Evolutionary conservation across 352 stramenopile genomes (phyloP), one percentile per base, ranked within the genome.

Genomic region (Phytopythium kandeliae): DNA sequence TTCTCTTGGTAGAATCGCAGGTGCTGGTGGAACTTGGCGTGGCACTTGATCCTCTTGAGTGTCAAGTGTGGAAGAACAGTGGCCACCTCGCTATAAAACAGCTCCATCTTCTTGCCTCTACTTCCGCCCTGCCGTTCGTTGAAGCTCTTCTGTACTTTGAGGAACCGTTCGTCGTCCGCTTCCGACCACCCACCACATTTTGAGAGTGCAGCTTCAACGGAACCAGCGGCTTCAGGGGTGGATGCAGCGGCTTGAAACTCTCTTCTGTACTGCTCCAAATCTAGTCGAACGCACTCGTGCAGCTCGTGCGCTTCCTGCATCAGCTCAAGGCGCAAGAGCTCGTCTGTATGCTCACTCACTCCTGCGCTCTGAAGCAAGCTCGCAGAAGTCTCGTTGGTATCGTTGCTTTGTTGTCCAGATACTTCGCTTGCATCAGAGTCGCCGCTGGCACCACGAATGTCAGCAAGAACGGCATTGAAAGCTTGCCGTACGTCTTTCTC

Each of bases 1-100:
- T 89, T 89, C 6, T 83, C 60, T 13, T 74, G 57, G 37, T 71
- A 70, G 47, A 86, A 89, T 0, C 67, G 67, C 15, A 69, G 44
- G 56, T 82, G 60, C 12, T 79, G 74, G 31, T 89, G 71, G 34
- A 85, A 89, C 41, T 74, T 84, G 10, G 69, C 60, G 48, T 92
- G 80, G 19, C 51, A 58, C 26, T 73, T 74, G 24, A 89, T 71
- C 26, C 78, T 61, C 2, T 56, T 19, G n/a, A 62, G 31, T 21
- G 54, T 26, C n/a, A 69, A 33, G 17, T 65, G 60, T 0, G 77
- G 74, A 0, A 91, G 52, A 0, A 83, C 68, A 11, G 71, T 58
- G 22, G 58, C 51, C 3, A 86, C 34, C 48, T 86, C 72, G n/a
- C 77, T 65, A 38, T 89, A 85, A n/a, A 91, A 43, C 6, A 86